Percentiles rank a stretch among this genome's conserved stretches.
Evolutionary conservation across 345 rosid species (phyloP).

Genomic region (Hibiscus mutabilis): DNA sequence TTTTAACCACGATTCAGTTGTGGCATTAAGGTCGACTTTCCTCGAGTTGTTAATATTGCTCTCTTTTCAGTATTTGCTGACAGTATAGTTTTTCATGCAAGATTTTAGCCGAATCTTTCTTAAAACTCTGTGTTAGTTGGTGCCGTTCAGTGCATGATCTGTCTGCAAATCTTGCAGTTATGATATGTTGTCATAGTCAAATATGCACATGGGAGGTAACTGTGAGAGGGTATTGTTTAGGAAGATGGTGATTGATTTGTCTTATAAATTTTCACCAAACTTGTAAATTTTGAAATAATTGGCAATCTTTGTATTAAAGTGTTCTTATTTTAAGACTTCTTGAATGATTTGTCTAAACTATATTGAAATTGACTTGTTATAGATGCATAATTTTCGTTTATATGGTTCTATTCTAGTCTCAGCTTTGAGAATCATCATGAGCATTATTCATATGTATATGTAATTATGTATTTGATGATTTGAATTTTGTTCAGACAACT

Average conservation of each 20-base stretch:
- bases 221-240: background rate
- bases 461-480: background rate
- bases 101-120: background rate
- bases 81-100: background rate
- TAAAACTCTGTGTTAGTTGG: background rate
- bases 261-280: background rate
- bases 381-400: background rate
- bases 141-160: background rate
- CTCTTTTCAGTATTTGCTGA: too few species aligned
- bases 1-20: too few species aligned
- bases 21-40: too few species aligned
- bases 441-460: background rate
- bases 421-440: too few species aligned
- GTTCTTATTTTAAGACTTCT: background rate
- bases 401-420: background rate
- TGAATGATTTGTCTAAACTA: background rate
- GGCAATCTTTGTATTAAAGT: too few species aligned
- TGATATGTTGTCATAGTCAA: background rate
- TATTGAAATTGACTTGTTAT: background rate
- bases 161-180: background rate
- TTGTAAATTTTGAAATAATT: background rate
- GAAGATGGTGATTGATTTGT: background rate
- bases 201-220: background rate
- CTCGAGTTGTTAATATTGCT: too few species aligned
- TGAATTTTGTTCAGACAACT: constrained; percentile 5